Base-by-base conservation (phyloP, 2,329 filamentous ascomycete species). In the Chaetomium olivaceum region DNA sequence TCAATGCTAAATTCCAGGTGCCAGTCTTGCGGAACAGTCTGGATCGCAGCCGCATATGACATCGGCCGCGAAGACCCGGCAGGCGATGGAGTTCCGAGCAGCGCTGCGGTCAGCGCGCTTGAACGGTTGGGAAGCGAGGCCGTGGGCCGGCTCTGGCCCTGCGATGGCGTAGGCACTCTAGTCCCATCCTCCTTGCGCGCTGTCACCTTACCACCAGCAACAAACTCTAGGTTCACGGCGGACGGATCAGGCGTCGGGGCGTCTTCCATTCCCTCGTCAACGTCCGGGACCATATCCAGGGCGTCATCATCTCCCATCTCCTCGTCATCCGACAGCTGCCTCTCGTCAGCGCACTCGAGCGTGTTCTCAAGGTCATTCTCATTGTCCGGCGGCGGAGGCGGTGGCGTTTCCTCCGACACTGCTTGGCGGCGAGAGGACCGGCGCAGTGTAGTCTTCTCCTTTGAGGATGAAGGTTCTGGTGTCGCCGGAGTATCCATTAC, bases 1-100 rank as follows among this genome's bases (percentile, higher is more conserved):
- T 96, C 90, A 58, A 98, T 85, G 70, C 87, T 93, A 78, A 99
- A 99, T 74, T 98, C 92, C 67, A 99, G 93, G 73, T 99, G 94
- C 95, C 95, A 99, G 74, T 98, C 93, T 74, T 96, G 91, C 1
- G 93, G 92, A 0, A 87, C 82, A 16, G 91, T 83, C 71, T 93
- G 91, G 61, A 96, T 86, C 4, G 92, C 92, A 61, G 91, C 91
- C 27, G 93, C 90, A 76, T 97, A 97, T 0, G 93, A 92, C 77
- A 92, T 87, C 2, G 89, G 85, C 11, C 89, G 85, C 11, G 88
- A 84, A 19, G 89, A 81, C 0, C 86, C 75, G 1, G 83, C 78
- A 25, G 83, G 79, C 1, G 82, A 81, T 6, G 83, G 79, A 4
- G 82, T 79, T 68, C 76, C 78, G 67, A 80, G 81, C 43, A 77